Conservation (phyloP, 805 yeast species). For the Crinitomyces ghanaensis region DNA sequence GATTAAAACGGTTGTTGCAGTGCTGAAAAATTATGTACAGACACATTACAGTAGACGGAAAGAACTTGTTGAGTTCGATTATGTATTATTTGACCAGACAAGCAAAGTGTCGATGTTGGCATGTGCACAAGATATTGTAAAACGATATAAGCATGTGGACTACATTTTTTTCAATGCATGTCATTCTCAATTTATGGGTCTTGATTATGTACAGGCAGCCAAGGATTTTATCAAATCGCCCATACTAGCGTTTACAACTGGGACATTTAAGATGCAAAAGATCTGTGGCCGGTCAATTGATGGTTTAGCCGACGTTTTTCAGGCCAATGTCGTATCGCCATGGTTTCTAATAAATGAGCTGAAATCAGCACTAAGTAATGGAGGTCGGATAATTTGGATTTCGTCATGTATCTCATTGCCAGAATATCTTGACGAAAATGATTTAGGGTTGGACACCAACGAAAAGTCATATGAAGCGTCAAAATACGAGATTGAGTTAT, state of each 20-base stretch:
- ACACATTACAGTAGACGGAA: slow-evolving; percentile 29
- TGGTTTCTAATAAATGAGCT: slow-evolving; percentile 69
- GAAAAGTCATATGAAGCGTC: slow-evolving; percentile 82
- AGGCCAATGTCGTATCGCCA: slow-evolving; percentile 95
- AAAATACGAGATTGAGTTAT: slow-evolving; percentile 70
- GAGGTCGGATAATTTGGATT: slow-evolving; percentile 73
- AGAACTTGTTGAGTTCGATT: slow-evolving; percentile 71
- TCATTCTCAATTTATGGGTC: slow-evolving; percentile 75
- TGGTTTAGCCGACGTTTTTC: slow-evolving; percentile 78
- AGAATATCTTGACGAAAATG: slow-evolving; percentile 58
- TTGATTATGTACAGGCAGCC: slow-evolving; percentile 73
- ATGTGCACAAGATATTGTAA: slow-evolving; percentile 59
- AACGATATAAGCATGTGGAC: slow-evolving; percentile 57
- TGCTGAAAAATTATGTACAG: slow-evolving; percentile 28
- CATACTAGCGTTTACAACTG: slow-evolving; percentile 74
- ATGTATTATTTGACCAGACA: slow-evolving; percentile 77
- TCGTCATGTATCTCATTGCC: slow-evolving; percentile 76
- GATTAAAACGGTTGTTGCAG: slow-evolving; percentile 61
- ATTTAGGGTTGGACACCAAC: slow-evolving; percentile 56
- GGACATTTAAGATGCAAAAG: slow-evolving; percentile 73
- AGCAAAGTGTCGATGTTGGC: slow-evolving; percentile 74
- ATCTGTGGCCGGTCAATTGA: slow-evolving; percentile 67
- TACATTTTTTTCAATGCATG: slow-evolving; percentile 82
- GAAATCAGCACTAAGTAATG: slow-evolving; percentile 39
- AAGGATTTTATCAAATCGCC: slow-evolving; percentile 58